phyloP scores from a whole-genome alignment of 495 filamentous ascomycete species.

The Aspergillus bertholletiae region DNA sequence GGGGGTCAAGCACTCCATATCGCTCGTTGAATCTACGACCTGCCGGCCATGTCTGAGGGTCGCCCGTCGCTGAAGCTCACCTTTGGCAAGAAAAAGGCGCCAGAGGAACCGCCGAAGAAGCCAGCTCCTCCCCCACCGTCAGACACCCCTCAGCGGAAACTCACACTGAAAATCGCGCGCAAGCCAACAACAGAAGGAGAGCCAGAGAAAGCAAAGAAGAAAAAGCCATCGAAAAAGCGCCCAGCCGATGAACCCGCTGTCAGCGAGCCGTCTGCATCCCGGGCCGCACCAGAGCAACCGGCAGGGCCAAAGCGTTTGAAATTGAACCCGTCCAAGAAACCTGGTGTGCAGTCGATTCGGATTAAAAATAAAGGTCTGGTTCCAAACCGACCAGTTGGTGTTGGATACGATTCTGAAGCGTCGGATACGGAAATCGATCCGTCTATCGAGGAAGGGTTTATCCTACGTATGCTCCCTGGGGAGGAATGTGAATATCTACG shows the following conservation, averaged over 20 bases:
- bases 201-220: conserved; percentile 38
- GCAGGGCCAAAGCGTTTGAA: conserved; percentile 42
- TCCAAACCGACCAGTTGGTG: conserved; percentile 62
- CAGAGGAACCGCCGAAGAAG: conserved; percentile 27
- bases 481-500: conserved; percentile 79
- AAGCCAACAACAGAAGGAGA: conserved; percentile 30
- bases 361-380: conserved; percentile 59
- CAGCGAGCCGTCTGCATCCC: conserved; percentile 21
- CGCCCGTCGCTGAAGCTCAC: conserved; percentile 50
- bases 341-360: conserved; percentile 44
- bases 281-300: conserved; percentile 8
- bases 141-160: conserved; percentile 33
- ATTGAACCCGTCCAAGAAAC: conserved; percentile 41
- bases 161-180: conserved; percentile 51
- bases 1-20: not conserved
- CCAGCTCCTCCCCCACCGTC: conserved; percentile 28
- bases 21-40: not conserved
- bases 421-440: conserved; percentile 87
- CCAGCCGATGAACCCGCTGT: conserved; percentile 28
- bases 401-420: conserved; percentile 96
- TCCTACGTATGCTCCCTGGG: conserved; percentile 84
- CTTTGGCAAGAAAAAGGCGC: conserved; percentile 39
- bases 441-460: conserved; percentile 78
- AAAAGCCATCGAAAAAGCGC: conserved; percentile 47
- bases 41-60: conserved; percentile 33